Conservation (phyloP, 164 flowering plant species). For the Umbilicus rupestris region DNA sequence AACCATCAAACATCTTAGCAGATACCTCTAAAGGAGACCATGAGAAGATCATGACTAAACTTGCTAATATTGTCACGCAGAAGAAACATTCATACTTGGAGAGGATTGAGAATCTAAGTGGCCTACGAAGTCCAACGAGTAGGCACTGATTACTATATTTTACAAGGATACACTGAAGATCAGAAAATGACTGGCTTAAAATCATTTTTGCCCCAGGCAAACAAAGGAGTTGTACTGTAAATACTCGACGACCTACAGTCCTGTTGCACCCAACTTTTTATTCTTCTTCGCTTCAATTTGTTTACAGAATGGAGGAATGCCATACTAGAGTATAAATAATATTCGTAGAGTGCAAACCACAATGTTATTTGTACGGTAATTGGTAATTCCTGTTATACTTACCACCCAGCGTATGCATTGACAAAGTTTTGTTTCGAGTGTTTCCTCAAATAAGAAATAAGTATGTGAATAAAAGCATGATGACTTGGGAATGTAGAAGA, state of each 20-base stretch:
- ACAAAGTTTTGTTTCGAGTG: too few relatives aligned
- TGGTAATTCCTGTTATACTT: too few relatives aligned
- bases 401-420: too few relatives aligned
- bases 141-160: not conserved
- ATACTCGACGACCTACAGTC: not conserved
- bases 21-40: not conserved
- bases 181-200: not conserved
- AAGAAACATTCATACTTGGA: not conserved
- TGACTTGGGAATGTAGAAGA: too few relatives aligned
- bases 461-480: too few relatives aligned
- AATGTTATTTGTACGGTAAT: too few relatives aligned
- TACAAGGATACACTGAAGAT: too few relatives aligned
- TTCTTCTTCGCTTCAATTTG: not conserved
- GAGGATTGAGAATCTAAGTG: not conserved
- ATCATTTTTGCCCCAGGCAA: not conserved
- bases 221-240: not conserved
- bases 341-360: too few relatives aligned
- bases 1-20: not conserved
- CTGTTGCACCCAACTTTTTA: too few relatives aligned
- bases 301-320: not conserved
- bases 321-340: not conserved
- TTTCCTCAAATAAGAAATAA: too few relatives aligned
- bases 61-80: slow-evolving; percentile 7
- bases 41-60: slow-evolving; percentile 2
- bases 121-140: slow-evolving; percentile 1